Evolutionary conservation across 768 basidiomycete species (phyloP), one percentile per base, ranked within the genome.

Genomic region (Trametes meyenii): DNA sequence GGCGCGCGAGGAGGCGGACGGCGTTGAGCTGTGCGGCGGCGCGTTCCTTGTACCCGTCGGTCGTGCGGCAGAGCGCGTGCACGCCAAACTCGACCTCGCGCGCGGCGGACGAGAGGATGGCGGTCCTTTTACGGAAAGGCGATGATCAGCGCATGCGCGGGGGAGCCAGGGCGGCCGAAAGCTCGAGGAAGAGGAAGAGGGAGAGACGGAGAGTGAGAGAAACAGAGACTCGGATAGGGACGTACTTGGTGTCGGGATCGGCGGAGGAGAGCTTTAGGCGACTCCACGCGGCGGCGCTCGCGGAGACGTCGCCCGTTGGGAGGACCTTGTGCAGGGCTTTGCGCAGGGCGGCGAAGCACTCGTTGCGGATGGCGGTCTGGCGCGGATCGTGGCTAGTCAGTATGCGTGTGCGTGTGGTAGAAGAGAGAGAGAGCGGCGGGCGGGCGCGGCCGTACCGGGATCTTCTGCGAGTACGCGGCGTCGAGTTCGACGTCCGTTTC

Each of bases 61-160:
- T 63, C 0, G 84, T 86, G 44, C 78, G 79, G 16, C 80, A 81
- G 74, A 86, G 78, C 0, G 79, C 76, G 44, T 82, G 76, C 1
- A 74, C 75, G 4, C 60, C 71, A 58, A 81, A 79, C 60, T 89
- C 88, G 8, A 86, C 70, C 35, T 75, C 72, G 53, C 71, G 76
- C 4, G 86, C 82, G 2, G 75, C 73, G 1, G 70, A 62, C 24
- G 74, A 76, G 16, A 88, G 66, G 12, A 81, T 67, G 21, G 73
- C 66, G 50, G 74, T 71, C 67, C 85, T 87, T 49, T 29, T 12
- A 4, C 2, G 40, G 40, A 12, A 13, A 42, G 14, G 42, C 12
- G 14, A 4, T 42, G 40, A 24, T 48, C 17, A 36, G 26, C 12
- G 50, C 24, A 19, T 19, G 19, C 45, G 21, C 2, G 21, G 45